A percentile compares a stretch with the other conserved stretches of the same genome.
These are phyloP conservation scores for Raddia distichophylla DNA, from an alignment of 176 grass and related monocot genomes.

Conservation along the genomic window DNA sequence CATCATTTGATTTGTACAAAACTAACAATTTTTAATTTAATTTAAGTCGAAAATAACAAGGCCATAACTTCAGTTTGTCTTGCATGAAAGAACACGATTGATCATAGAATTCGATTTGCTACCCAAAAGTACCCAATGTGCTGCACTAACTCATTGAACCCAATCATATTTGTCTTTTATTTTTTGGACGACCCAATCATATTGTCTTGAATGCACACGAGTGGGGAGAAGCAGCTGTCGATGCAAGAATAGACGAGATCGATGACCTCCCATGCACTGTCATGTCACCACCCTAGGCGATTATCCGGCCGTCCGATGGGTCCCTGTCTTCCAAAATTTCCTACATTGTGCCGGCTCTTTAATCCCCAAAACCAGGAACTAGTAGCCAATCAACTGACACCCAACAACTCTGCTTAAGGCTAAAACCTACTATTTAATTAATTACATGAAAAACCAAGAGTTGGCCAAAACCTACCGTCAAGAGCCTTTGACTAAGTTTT, in stretches of 20 bases:
- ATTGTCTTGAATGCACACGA: conserved; percentile 34
- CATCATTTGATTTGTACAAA: too few species aligned
- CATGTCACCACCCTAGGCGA: conserved; percentile 2
- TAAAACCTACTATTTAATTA: conserved; percentile 34
- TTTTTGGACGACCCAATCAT: conserved; percentile 4
- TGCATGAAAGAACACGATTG: neutral
- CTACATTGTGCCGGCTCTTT: neutral
- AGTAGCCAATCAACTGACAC: conserved; percentile 22
- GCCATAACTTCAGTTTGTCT: neutral
- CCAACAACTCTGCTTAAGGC: conserved; percentile 20
- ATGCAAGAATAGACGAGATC: neutral
- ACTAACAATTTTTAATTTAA: too few species aligned
- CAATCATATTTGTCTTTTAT: conserved; percentile 1
- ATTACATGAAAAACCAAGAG: neutral
- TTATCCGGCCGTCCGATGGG: conserved; percentile 36
- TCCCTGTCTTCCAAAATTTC: neutral
- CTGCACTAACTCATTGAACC: neutral
- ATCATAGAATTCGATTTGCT: neutral
- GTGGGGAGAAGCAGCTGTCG: neutral
- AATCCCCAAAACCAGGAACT: conserved; percentile 42
- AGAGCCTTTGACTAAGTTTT: neutral
- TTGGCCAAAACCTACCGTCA: neutral
- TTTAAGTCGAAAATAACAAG: too few species aligned
- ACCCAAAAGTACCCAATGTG: neutral
- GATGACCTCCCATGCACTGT: neutral